phyloP scores from a whole-genome alignment of 2,329 filamentous ascomycete species.

The Ceratocystis albifundus region DNA sequence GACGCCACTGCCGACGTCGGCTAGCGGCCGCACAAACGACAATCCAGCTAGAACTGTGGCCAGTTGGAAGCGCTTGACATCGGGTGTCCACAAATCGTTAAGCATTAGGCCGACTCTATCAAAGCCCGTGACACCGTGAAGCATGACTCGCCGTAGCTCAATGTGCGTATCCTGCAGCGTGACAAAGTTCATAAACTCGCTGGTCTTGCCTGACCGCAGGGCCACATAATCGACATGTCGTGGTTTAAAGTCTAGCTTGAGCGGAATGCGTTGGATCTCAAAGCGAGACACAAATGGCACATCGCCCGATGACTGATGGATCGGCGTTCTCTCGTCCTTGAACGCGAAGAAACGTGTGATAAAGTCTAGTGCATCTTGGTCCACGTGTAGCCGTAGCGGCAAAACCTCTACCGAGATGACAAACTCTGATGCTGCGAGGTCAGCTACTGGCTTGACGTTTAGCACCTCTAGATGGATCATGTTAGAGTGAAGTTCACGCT shows the following conservation, averaged over 20 bases:
- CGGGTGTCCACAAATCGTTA: slow-evolving; percentile 94
- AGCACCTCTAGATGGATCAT: slow-evolving; percentile 86
- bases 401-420: slow-evolving; percentile 69
- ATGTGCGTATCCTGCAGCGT: slow-evolving; percentile 82
- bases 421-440: slow-evolving; percentile 79
- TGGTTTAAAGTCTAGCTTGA: slow-evolving; percentile 90
- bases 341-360: slow-evolving; percentile 97
- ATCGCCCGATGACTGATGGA: slow-evolving; percentile 52
- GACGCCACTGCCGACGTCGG: slow-evolving; percentile 82
- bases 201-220: slow-evolving; percentile 82
- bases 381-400: slow-evolving; percentile 82
- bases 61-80: slow-evolving; percentile 80
- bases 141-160: slow-evolving; percentile 74
- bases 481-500: slow-evolving; percentile 70
- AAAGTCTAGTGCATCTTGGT: slow-evolving; percentile 95
- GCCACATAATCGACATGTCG: slow-evolving; percentile 95
- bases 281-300: slow-evolving; percentile 79
- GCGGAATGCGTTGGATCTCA: slow-evolving; percentile 70
- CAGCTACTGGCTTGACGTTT: slow-evolving; percentile 74
- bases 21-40: slow-evolving; percentile 77
- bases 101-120: slow-evolving; percentile 79
- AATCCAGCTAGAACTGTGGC: slow-evolving; percentile 79
- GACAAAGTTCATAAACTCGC: slow-evolving; percentile 98
- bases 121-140: slow-evolving; percentile 85
- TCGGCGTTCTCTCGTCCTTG: slow-evolving; percentile 59